Evolutionary conservation across 768 basidiomycete genomes (phyloP).

Genomic region (Russula brevipes): DNA sequence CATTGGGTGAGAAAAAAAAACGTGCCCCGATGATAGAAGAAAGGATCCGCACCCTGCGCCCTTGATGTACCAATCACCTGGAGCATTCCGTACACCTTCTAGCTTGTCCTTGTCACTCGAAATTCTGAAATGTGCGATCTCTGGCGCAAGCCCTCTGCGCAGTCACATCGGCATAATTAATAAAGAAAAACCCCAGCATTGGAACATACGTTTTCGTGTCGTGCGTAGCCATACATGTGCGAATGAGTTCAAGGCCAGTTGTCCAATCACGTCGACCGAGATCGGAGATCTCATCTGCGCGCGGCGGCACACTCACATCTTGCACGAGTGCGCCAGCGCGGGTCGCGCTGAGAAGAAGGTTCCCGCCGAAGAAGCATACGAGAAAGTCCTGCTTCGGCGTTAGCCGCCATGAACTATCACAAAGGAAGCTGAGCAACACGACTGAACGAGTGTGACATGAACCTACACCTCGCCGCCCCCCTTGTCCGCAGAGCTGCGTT

Average conservation of each 20-base stretch:
- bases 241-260: conserved; percentile 72
- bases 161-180: neutral
- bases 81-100: conserved; percentile 39
- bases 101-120: conserved; percentile 55
- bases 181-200: neutral
- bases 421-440: neutral
- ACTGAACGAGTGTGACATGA: neutral
- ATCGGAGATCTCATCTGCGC: conserved; percentile 53
- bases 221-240: conserved; percentile 85
- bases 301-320: conserved; percentile 64
- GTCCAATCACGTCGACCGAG: conserved; percentile 73
- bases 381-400: conserved; percentile 92
- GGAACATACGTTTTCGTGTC: conserved; percentile 70
- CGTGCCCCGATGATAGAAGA: neutral
- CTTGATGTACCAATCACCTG: conserved; percentile 89
- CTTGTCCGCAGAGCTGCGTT: conserved; percentile 29
- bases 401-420: conserved; percentile 60
- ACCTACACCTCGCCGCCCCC: conserved; percentile 34
- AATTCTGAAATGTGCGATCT: conserved; percentile 82
- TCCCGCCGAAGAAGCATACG: conserved; percentile 91
- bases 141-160: conserved; percentile 74
- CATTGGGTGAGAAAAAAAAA: neutral
- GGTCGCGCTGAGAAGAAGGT: conserved; percentile 85
- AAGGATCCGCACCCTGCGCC: conserved; percentile 51
- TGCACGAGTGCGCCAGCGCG: conserved; percentile 49